phyloP scores from a whole-genome alignment of 1,284 basidiomycete genomes.

The Ceratobasidium papillatum region DNA sequence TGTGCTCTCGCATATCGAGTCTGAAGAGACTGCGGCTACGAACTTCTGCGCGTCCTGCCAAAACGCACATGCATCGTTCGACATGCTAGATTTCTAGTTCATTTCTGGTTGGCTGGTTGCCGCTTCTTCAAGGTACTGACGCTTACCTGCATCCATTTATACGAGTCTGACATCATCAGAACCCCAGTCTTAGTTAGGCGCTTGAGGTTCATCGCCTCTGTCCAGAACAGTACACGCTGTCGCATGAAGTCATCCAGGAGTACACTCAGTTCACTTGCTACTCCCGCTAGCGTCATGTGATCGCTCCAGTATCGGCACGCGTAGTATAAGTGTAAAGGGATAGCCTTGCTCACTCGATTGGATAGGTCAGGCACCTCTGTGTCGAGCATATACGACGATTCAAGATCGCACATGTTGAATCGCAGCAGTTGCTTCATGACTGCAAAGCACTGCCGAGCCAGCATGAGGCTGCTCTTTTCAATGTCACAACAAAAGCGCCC shows the following conservation, averaged over 20 bases:
- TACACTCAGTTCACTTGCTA: no score
- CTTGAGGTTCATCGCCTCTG: conserved; percentile 1
- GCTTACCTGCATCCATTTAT: not conserved
- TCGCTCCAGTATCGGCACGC: not conserved
- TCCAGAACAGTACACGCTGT: not conserved
- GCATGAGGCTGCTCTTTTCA: not conserved
- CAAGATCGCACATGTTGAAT: not conserved
- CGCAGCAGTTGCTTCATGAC: not conserved
- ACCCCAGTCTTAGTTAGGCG: not conserved
- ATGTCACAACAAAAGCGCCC: not conserved
- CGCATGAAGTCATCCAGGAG: not conserved
- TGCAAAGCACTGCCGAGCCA: not conserved
- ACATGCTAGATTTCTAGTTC: no score
- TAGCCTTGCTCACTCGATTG: not conserved
- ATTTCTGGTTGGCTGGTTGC: no score
- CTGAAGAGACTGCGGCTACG: not conserved
- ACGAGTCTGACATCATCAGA: not conserved
- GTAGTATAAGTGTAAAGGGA: not conserved
- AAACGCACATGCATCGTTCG: no score
- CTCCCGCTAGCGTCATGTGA: not conserved
- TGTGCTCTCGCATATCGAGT: not conserved
- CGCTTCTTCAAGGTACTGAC: not conserved
- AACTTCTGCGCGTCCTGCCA: not conserved
- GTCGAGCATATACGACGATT: not conserved
- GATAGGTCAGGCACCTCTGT: not conserved